phyloP scores from a whole-genome alignment of 2,329 filamentous ascomycete species.

The Lasiodiplodia gonubiensis region DNA sequence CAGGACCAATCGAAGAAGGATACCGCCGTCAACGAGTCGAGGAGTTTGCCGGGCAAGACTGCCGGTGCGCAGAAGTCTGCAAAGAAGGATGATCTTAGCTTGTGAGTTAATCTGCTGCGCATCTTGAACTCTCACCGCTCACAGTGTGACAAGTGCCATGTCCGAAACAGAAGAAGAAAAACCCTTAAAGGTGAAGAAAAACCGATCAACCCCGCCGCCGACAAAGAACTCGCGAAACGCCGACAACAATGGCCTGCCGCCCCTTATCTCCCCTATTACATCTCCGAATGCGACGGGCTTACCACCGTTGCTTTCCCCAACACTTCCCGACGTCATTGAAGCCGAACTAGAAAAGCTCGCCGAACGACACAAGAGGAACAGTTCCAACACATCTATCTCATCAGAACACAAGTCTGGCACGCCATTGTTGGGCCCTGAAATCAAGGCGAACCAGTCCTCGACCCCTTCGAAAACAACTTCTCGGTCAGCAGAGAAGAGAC shows the following conservation, averaged over 20 bases:
- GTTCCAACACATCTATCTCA: slow-evolving; percentile 45
- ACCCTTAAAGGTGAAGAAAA: slow-evolving; percentile 19
- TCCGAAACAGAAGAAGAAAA: slow-evolving; percentile 25
- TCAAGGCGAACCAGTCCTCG: slow-evolving; percentile 7
- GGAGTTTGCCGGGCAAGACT: slow-evolving; percentile 22
- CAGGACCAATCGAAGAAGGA: slow-evolving; percentile 18
- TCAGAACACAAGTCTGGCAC: slow-evolving; percentile 34
- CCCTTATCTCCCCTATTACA: slow-evolving; percentile 48
- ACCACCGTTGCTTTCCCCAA: slow-evolving; percentile 63
- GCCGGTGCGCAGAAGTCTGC: slow-evolving; percentile 1
- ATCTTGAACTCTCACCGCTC: background rate
- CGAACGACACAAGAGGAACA: slow-evolving; percentile 37
- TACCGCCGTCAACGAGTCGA: slow-evolving; percentile 1
- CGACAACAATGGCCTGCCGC: slow-evolving; percentile 45
- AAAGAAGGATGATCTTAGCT: slow-evolving; percentile 7
- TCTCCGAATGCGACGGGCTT: slow-evolving; percentile 50
- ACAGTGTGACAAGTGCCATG: slow-evolving; percentile 6
- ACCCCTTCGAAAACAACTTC: slow-evolving; percentile 3
- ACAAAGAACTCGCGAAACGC: slow-evolving; percentile 49
- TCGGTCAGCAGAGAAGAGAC: slow-evolving; percentile 5
- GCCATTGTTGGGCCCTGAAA: background rate
- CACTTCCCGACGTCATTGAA: slow-evolving; percentile 61
- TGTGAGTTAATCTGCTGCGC: background rate
- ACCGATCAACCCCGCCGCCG: slow-evolving; percentile 32
- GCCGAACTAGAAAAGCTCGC: slow-evolving; percentile 56